phyloP scores from a whole-genome alignment of 1,284 basidiomycete species.

The Moesziomyces globuligerus region DNA sequence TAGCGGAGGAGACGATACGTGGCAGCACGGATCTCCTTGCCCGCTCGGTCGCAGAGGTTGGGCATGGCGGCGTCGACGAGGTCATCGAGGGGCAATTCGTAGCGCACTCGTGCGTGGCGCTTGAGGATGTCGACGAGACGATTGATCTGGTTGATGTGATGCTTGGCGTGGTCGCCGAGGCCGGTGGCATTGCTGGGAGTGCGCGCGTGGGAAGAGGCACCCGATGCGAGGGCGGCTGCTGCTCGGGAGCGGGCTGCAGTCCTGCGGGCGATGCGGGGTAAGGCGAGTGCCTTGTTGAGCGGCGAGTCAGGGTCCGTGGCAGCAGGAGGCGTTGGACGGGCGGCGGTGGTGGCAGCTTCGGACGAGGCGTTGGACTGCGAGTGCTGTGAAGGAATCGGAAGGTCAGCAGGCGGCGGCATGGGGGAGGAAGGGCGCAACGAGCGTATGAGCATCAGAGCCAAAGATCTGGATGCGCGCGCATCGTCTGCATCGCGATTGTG shows the following conservation, averaged over 20 bases:
- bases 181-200: slow-evolving; percentile 54
- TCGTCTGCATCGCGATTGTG: slow-evolving; percentile 34
- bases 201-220: slow-evolving; percentile 37
- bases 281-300: slow-evolving; percentile 15
- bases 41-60: slow-evolving; percentile 79
- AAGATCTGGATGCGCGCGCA: slow-evolving; percentile 36
- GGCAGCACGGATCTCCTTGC: slow-evolving; percentile 80
- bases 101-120: slow-evolving; percentile 78
- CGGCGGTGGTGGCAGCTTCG: slow-evolving; percentile 2
- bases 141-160: slow-evolving; percentile 69
- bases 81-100: slow-evolving; percentile 78
- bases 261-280: slow-evolving; percentile 35
- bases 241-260: slow-evolving; percentile 41
- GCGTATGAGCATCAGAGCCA: slow-evolving; percentile 41
- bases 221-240: slow-evolving; percentile 40
- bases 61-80: slow-evolving; percentile 78
- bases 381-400: slow-evolving; percentile 29
- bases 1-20: slow-evolving; percentile 89
- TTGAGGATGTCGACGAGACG: slow-evolving; percentile 78
- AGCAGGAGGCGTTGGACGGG: neutral
- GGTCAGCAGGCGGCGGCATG: slow-evolving; percentile 21
- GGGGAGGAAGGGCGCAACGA: slow-evolving; percentile 32
- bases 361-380: neutral
- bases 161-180: slow-evolving; percentile 46
- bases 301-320: slow-evolving; percentile 27